phyloP scores from a whole-genome alignment of 2,329 filamentous ascomycete species.

The Zasmidium citrigriseum region DNA sequence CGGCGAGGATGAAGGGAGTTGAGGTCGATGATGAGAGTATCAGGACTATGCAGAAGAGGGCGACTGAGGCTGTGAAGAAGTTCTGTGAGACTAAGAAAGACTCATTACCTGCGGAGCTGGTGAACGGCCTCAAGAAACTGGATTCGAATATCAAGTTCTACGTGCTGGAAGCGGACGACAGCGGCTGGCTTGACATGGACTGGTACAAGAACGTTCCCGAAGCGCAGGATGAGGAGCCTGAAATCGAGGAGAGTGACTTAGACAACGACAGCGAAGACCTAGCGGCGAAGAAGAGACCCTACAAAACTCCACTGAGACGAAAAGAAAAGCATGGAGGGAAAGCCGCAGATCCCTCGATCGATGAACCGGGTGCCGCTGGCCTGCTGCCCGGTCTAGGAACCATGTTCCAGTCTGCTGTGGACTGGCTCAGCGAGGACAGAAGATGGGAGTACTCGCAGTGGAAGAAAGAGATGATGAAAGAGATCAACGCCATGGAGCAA shows the following conservation, averaged over 20 bases:
- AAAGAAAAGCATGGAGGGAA: slow-evolving; percentile 35
- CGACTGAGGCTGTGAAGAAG: slow-evolving; percentile 8
- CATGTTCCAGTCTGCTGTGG: slow-evolving; percentile 75
- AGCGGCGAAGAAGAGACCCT: slow-evolving; percentile 13
- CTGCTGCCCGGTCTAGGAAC: slow-evolving; percentile 54
- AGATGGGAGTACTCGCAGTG: slow-evolving; percentile 63
- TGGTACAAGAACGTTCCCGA: slow-evolving; percentile 26
- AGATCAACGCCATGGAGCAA: slow-evolving; percentile 45
- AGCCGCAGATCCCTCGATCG: slow-evolving; percentile 15
- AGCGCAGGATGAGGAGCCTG: slow-evolving; percentile 44
- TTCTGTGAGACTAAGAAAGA: slow-evolving; percentile 1
- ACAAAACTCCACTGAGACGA: slow-evolving; percentile 37
- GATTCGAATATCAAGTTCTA: slow-evolving; percentile 20
- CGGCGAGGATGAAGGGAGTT: slow-evolving; percentile 15
- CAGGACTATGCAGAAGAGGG: slow-evolving; percentile 5
- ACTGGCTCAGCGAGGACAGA: slow-evolving; percentile 67
- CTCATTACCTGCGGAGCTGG: slow-evolving; percentile 8
- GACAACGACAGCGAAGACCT: slow-evolving; percentile 13
- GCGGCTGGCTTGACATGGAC: slow-evolving; percentile 27
- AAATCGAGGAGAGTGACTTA: slow-evolving; percentile 10
- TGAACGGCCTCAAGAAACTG: slow-evolving; percentile 8
- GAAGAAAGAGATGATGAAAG: slow-evolving; percentile 61
- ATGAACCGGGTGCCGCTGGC: slow-evolving; percentile 30
- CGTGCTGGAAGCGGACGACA: slow-evolving; percentile 23
- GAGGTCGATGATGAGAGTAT: slow-evolving; percentile 9